Base-by-base conservation (phyloP, 106 monocot genomes). In the Acanthochlamys bracteata region DNA sequence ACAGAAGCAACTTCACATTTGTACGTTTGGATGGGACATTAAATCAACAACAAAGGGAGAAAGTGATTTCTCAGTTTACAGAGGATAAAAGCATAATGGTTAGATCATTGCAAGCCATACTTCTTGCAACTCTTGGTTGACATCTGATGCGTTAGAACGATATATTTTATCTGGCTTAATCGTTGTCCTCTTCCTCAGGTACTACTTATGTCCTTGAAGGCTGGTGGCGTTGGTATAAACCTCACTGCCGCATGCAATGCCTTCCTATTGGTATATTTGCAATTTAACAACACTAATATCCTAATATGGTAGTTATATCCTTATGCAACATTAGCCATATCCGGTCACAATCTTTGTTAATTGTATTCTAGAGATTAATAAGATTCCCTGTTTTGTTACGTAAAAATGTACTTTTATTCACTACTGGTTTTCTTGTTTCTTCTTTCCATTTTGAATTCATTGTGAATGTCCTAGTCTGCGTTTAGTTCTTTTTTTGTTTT, bases 201-300 rank as follows among this genome's bases (percentile, higher is more conserved):
- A 25, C 61, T 95, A 46, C 70, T 95, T 10, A 90, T 95, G 86
- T 95, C 94, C 24, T 73, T 95, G 41, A 95, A 90, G 69, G 86
- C 94, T 64, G 94, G 94, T 42, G 94, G 94, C 80, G 94, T 95
- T 68, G 94, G 94, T 59, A 75, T 95, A 73, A 95, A 95, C 64
- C 90, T 95, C 55, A 95, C 94, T 49, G 94, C 94, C 46, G 94
- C 94, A 69, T 84, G 78, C 43, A 90, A 90, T 90, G 94, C 86
- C 59, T 95, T 95, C 74, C 73, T 95, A 20, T 69, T 95, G 94
- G 94, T 95, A 84, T 61, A 47, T n/a, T n/a, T n/a, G n/a, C n/a
- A n/a, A n/a, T n/a, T n/a, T n/a, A n/a, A n/a, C n/a, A n/a, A n/a
- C n/a, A n/a, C n/a, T n/a, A n/a, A n/a, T n/a, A n/a, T n/a, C n/a